These are phyloP conservation scores for Malus hybrid DNA, from an alignment of 331 rosid genomes.

Conservation along the genomic window DNA sequence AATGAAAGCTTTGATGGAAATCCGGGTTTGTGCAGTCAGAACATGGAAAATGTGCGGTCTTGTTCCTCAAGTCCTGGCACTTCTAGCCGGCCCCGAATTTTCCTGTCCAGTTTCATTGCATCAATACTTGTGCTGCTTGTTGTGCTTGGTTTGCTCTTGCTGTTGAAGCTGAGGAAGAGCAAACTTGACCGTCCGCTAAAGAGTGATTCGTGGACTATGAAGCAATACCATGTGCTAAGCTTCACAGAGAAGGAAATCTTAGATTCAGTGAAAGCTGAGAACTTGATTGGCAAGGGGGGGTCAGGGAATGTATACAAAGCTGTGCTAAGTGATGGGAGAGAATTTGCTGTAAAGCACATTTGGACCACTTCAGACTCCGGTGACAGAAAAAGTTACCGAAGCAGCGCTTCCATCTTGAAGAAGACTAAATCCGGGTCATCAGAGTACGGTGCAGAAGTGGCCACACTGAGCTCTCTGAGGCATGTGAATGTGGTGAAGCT, in stretches of 20 bases:
- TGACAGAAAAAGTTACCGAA: slow-evolving; percentile 28
- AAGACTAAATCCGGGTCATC: slow-evolving; percentile 28
- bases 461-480: slow-evolving; percentile 77
- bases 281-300: slow-evolving; percentile 84
- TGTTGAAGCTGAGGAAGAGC: slow-evolving; percentile 36
- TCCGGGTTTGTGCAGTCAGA: slow-evolving; percentile 64
- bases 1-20: slow-evolving; percentile 37
- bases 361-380: slow-evolving; percentile 40
- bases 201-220: slow-evolving; percentile 63
- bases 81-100: slow-evolving; percentile 21
- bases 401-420: slow-evolving; percentile 55
- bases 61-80: slow-evolving; percentile 37
- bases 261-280: slow-evolving; percentile 53
- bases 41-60: slow-evolving; percentile 25
- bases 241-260: slow-evolving; percentile 66
- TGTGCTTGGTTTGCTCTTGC: slow-evolving; percentile 29
- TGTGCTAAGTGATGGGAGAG: slow-evolving; percentile 50
- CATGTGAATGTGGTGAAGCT: slow-evolving; percentile 94
- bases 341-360: slow-evolving; percentile 79
- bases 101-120: slow-evolving; percentile 41
- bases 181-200: slow-evolving; percentile 35
- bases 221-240: slow-evolving; percentile 51
- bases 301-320: slow-evolving; percentile 84
- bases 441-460: slow-evolving; percentile 84
- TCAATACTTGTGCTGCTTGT: slow-evolving; percentile 39